Evolutionary conservation across 2,329 filamentous ascomycete genomes (phyloP).

Genomic region (Trichoderma lentiforme): DNA sequence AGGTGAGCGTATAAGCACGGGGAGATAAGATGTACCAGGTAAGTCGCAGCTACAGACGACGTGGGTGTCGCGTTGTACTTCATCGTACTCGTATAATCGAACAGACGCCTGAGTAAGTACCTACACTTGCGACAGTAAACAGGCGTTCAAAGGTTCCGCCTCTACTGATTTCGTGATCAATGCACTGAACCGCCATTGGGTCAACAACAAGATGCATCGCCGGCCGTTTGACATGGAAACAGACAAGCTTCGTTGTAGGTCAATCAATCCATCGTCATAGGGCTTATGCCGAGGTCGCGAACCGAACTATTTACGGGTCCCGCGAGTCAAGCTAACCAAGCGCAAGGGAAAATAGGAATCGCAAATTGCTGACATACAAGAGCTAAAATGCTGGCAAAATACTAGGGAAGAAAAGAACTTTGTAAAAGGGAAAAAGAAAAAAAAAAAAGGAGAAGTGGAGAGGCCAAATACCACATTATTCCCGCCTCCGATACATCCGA

Average conservation of each 20-base stretch:
- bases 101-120: neutral
- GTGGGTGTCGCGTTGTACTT: neutral
- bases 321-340: slow-evolving; percentile 13
- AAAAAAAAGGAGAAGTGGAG: slow-evolving; percentile 16
- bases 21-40: neutral
- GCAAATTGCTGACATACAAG: slow-evolving; percentile 10
- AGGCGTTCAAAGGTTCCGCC: neutral
- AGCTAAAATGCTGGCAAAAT: neutral
- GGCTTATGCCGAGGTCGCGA: neutral
- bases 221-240: slow-evolving; percentile 4
- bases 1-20: neutral
- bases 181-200: neutral
- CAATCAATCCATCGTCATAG: slow-evolving; percentile 1
- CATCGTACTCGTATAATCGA: neutral
- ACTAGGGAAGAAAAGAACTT: neutral
- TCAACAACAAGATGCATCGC: neutral
- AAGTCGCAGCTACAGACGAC: neutral
- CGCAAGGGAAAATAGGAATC: neutral
- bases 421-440: neutral
- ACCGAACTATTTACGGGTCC: slow-evolving; percentile 11
- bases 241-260: neutral
- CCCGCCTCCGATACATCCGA: slow-evolving; percentile 17
- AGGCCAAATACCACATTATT: slow-evolving; percentile 7
- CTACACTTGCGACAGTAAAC: neutral
- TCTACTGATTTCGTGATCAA: neutral